phyloP scores from a whole-genome alignment of 106 monocot genomes.

The Cymbidium sinense region DNA sequence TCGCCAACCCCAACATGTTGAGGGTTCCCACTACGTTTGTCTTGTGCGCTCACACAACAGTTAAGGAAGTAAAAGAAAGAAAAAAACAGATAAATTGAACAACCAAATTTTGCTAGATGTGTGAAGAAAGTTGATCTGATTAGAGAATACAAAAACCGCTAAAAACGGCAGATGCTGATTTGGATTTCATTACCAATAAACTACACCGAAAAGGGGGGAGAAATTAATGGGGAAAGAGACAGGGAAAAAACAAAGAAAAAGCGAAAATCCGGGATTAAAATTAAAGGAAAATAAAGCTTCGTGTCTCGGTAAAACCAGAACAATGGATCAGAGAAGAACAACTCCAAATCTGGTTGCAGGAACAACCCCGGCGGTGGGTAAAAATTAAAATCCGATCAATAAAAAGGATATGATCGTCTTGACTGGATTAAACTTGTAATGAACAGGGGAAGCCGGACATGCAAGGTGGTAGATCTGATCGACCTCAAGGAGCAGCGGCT shows the following conservation, averaged over 20 bases:
- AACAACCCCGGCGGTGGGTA: too few species aligned
- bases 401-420: slow-evolving; percentile 93
- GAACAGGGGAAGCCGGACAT: slow-evolving; percentile 88
- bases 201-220: neutral
- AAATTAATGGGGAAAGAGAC: neutral
- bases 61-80: slow-evolving; percentile 6
- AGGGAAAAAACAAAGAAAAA: neutral
- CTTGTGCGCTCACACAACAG: slow-evolving; percentile 43
- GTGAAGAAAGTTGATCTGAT: neutral
- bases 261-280: neutral
- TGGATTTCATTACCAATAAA: neutral
- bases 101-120: neutral
- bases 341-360: neutral
- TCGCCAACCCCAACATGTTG: slow-evolving; percentile 89
- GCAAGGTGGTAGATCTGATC: slow-evolving; percentile 97
- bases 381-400: neutral
- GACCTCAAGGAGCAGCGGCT: slow-evolving; percentile 78
- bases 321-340: neutral
- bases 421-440: slow-evolving; percentile 92
- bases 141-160: neutral
- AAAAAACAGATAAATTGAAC: neutral
- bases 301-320: neutral
- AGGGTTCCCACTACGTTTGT: slow-evolving; percentile 93
- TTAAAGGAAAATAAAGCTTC: neutral
- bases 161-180: neutral